These are phyloP conservation scores for Vigna radiata DNA, from an alignment of 306 rosid genomes.

Conservation along the genomic window DNA sequence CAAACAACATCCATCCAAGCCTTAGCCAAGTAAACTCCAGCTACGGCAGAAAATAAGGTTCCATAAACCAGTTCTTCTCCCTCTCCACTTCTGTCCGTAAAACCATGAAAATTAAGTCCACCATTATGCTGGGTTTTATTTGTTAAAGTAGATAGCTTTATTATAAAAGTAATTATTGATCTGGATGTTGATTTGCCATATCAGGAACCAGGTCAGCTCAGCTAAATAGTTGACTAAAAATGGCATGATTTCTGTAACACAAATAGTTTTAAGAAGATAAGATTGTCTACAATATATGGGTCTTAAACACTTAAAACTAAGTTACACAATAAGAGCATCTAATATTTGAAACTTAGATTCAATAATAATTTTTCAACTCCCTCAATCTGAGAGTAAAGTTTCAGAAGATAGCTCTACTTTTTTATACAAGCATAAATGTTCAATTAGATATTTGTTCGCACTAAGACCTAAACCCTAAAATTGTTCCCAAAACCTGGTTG, in stretches of 20 bases:
- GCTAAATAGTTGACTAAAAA: constrained; percentile 18
- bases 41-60: constrained; percentile 15
- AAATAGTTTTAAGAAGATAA: constrained; percentile 9
- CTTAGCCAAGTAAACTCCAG: constrained; percentile 13
- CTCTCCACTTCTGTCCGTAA: constrained; percentile 13
- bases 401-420: not conserved
- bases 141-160: not conserved
- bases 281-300: constrained; percentile 3
- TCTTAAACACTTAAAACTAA: constrained; percentile 3
- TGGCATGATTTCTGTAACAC: constrained; percentile 12
- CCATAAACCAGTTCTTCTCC: not conserved
- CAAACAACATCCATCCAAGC: constrained; percentile 19
- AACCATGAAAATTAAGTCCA: not conserved
- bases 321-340: not conserved
- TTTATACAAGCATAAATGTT: constrained; percentile 20
- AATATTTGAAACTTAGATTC: not conserved
- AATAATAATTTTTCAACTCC: not conserved
- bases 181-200: not conserved
- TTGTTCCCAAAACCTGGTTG: not conserved
- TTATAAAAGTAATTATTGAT: not conserved
- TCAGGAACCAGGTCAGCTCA: not conserved
- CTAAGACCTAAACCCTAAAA: constrained; percentile 24
- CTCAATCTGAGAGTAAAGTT: not conserved
- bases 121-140: not conserved
- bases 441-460: constrained; percentile 6